Percentiles rank a stretch among this genome's conserved stretches.
These are phyloP conservation scores for Magnaporthiopsis rhizophila DNA, from an alignment of 2,329 filamentous ascomycete species.

Conservation along the genomic window DNA sequence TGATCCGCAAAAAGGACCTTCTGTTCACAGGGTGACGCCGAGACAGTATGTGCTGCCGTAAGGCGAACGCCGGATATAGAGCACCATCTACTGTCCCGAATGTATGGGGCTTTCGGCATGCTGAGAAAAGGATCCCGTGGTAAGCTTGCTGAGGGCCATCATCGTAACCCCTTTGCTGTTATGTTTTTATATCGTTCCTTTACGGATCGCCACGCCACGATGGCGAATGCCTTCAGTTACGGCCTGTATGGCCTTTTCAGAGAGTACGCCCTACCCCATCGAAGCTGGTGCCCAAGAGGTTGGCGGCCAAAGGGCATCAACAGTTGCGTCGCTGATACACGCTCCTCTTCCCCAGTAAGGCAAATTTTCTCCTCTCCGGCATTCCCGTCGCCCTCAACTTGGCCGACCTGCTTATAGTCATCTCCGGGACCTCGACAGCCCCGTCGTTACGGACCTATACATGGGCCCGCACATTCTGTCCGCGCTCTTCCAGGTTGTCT, in stretches of 20 bases:
- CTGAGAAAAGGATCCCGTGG: too few species aligned
- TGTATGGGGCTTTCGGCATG: too few species aligned
- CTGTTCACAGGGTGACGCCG: too few species aligned
- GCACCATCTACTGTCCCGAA: too few species aligned
- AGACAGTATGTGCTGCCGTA: too few species aligned
- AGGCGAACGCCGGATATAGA: too few species aligned
- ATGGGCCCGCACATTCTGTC: slow-evolving; percentile 40
- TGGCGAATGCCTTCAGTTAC: too few species aligned
- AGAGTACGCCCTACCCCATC: slow-evolving; percentile 50
- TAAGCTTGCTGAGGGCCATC: too few species aligned
- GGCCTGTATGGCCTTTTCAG: slow-evolving; percentile 17
- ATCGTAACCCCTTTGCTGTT: too few species aligned
- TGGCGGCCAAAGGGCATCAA: slow-evolving; percentile 34
- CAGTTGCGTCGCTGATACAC: slow-evolving; percentile 55
- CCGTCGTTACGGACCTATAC: slow-evolving; percentile 36
- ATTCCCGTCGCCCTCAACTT: slow-evolving; percentile 44
- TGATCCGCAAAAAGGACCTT: too few species aligned
- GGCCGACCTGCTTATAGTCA: slow-evolving; percentile 47
- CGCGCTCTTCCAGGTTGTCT: slow-evolving; percentile 50
- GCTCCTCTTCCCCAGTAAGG: slow-evolving; percentile 49
- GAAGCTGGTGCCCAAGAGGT: slow-evolving; percentile 32
- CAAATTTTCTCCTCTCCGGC: slow-evolving; percentile 49
- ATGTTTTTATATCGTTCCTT: too few species aligned
- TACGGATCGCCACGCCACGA: too few species aligned
- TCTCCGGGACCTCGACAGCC: slow-evolving; percentile 43